Percentiles rank a stretch among this genome's conserved stretches.
These are phyloP conservation scores for Davidsoniella australis DNA, from an alignment of 2,329 filamentous ascomycete genomes.

Conservation along the genomic window DNA sequence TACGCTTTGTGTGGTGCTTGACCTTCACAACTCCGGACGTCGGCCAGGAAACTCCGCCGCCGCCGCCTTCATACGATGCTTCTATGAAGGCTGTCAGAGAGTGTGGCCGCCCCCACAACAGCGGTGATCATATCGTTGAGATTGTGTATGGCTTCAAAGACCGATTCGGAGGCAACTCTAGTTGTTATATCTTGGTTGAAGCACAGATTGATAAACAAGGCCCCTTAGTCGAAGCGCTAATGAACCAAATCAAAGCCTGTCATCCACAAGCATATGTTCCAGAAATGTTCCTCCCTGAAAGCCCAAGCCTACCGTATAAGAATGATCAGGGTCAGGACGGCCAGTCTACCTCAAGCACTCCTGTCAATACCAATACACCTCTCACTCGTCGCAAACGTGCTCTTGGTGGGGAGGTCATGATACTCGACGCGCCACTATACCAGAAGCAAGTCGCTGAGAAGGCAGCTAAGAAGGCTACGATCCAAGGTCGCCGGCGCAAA, in stretches of 20 bases:
- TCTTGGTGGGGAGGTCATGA: conserved; percentile 24
- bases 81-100: conserved; percentile 24
- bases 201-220: conserved; percentile 26
- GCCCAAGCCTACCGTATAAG: background rate
- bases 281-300: conserved; percentile 3
- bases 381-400: conserved; percentile 8
- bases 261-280: conserved; percentile 26
- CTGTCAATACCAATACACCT: conserved; percentile 1
- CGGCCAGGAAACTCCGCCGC: conserved; percentile 14
- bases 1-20: conserved; percentile 28
- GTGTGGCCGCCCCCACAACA: conserved; percentile 18
- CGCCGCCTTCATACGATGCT: conserved; percentile 24
- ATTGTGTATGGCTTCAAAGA: conserved; percentile 29
- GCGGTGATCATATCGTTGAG: conserved; percentile 20
- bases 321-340: conserved; percentile 2
- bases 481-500: conserved; percentile 4
- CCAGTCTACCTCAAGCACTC: background rate
- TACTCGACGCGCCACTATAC: conserved; percentile 35
- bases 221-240: conserved; percentile 24
- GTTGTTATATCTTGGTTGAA: conserved; percentile 28
- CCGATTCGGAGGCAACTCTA: conserved; percentile 25
- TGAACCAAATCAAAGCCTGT: conserved; percentile 30
- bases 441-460: conserved; percentile 18
- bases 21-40: conserved; percentile 19
- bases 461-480: conserved; percentile 1